A percentile compares a stretch with the other conserved stretches of the same genome.
Evolutionary conservation across 2,329 filamentous ascomycete species (phyloP).

Genomic region (Gyromitra esculenta): DNA sequence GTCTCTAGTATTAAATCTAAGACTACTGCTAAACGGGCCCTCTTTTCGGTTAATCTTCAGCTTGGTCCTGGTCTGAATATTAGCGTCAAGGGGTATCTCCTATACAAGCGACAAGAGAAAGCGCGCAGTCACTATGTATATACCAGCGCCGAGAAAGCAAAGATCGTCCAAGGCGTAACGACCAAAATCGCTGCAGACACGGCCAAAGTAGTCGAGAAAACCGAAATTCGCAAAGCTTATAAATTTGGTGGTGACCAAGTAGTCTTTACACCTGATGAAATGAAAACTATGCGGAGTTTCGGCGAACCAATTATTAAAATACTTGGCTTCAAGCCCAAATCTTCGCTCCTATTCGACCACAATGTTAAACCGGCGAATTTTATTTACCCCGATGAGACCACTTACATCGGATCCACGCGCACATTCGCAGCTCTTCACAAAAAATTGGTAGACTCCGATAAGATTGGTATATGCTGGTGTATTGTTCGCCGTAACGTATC

Average conservation of each 20-base stretch:
- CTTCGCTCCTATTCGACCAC: conserved; percentile 80
- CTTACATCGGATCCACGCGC: conserved; percentile 87
- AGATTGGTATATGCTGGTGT: conserved; percentile 89
- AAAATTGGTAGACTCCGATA: conserved; percentile 80
- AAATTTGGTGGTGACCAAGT: conserved; percentile 94
- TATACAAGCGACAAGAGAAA: conserved; percentile 84
- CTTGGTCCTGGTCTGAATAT: conserved; percentile 85
- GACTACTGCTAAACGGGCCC: conserved; percentile 81
- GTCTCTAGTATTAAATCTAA: conserved; percentile 91
- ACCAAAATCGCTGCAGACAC: conserved; percentile 81
- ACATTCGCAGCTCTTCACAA: conserved; percentile 92
- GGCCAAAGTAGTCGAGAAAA: conserved; percentile 77
- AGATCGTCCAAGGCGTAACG: conserved; percentile 80
- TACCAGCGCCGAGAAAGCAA: conserved; percentile 82
- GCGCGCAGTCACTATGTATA: conserved; percentile 87
- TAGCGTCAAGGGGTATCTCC: conserved; percentile 90
- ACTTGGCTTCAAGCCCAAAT: conserved; percentile 89
- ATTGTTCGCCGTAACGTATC: conserved; percentile 82
- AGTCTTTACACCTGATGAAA: conserved; percentile 84
- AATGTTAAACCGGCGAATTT: conserved; percentile 87
- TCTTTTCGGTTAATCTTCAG: conserved; percentile 90
- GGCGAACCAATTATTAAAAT: conserved; percentile 85
- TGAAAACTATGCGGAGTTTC: conserved; percentile 79
- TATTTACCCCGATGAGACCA: conserved; percentile 91
- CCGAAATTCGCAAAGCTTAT: conserved; percentile 88